Evolutionary conservation across 257 asterid species (phyloP), one percentile per base, ranked within the genome.

Genomic region (Petunia axillaris): DNA sequence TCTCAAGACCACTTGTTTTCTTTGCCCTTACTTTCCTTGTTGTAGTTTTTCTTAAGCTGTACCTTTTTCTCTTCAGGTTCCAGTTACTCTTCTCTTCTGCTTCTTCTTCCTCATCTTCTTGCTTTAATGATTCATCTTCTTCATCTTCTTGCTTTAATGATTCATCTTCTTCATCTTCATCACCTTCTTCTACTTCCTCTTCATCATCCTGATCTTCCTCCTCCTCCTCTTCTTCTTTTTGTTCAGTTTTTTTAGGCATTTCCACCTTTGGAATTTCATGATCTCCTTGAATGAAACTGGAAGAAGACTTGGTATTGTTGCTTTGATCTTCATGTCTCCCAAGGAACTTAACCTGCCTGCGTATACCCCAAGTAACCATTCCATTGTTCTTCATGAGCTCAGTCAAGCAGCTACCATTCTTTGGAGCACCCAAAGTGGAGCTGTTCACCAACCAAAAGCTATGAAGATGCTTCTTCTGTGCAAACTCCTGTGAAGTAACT

Each of bases 281-380:
- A 62, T 80, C 82, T 64, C 87, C 93, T 82, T 78, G 79, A 15
- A 81, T 86, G 68, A 82, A 79, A 80, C 95, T 90, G 0, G 91
- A 87, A 53, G 93, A 85, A 41, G 96, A 87, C 80, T 85, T 87
- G 52, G 76, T 77, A 71, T 66, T 79, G 60, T 43, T 79, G 37
- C 79, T 16, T 15, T 70, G 82, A 68, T 89, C 97, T 76, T 81
- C 90, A 81, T 93, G 97, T 85, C 85, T 91, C 66, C 96, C 93
- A 58, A 95, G 85, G 86, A 90, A 93, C 76, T 85, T 92, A 13
- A 94, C 98, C 78, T 90, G 96, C 71, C 97, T 83, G 57, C 97
- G 90, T 55, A 87, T 74, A 6, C 99, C 99, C 99, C 99, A 95
- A 8, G 89, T 84, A 44, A 93, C 87, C 91, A 94, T 86, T 75